Percentiles rank a stretch among this genome's conserved stretches.
Conservation (phyloP, 2,329 filamentous ascomycete genomes). For the Scytalidium lignicola region DNA sequence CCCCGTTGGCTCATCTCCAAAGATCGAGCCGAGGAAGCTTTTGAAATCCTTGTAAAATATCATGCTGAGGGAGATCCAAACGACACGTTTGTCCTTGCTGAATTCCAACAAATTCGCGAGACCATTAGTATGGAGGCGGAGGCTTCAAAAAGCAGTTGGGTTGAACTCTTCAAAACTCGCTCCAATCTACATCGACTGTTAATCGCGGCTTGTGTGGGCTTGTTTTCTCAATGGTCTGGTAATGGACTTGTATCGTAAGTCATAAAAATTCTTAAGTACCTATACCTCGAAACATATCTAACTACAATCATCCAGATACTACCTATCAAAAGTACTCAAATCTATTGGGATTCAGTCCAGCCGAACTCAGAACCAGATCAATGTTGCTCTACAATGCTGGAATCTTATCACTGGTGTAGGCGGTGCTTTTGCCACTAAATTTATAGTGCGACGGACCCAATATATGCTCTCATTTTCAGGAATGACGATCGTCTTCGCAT, state of each 20-base stretch:
- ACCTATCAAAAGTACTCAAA: conserved; percentile 27
- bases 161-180: conserved; percentile 23
- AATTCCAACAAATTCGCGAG: conserved; percentile 34
- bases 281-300: conserved; percentile 23
- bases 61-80: conserved; percentile 42
- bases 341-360: conserved; percentile 17
- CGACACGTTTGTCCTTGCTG: conserved; percentile 34
- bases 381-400: conserved; percentile 26
- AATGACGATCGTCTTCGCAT: conserved; percentile 1
- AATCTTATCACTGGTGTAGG: conserved; percentile 16
- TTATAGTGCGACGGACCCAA: conserved; percentile 17
- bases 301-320: conserved; percentile 29
- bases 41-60: conserved; percentile 45
- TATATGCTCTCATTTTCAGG: conserved; percentile 4
- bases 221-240: conserved; percentile 50
- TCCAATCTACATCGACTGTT: conserved; percentile 32
- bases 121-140: conserved; percentile 25
- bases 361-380: conserved; percentile 23
- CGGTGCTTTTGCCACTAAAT: conserved; percentile 19
- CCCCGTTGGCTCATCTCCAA: conserved; percentile 42
- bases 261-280: conserved; percentile 38
- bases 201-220: conserved; percentile 42
- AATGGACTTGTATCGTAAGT: conserved; percentile 42
- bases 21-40: conserved; percentile 46
- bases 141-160: conserved; percentile 27